Conservation (phyloP, 768 basidiomycete species). For the Termitomyces sp. region DNA sequence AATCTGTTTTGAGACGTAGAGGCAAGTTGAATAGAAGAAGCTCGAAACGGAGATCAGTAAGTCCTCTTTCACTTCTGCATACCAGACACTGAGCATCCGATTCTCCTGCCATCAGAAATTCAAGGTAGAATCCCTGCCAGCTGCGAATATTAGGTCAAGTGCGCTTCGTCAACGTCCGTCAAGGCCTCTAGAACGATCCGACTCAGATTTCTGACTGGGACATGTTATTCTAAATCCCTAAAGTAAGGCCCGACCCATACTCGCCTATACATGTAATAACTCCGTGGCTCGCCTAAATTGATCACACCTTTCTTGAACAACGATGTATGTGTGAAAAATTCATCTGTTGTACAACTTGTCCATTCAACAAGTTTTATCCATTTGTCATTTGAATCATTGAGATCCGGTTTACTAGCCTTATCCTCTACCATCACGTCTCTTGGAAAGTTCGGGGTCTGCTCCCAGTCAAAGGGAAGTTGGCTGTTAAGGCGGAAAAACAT, state of each 20-base stretch:
- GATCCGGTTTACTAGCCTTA: neutral
- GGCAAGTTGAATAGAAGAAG: constrained; percentile 20
- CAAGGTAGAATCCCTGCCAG: constrained; percentile 25
- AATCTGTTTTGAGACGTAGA: constrained; percentile 15
- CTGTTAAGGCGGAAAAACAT: constrained; percentile 32
- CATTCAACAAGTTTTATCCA: neutral
- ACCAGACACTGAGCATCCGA: neutral
- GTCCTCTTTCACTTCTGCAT: neutral
- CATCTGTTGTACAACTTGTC: neutral
- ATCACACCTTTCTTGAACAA: neutral
- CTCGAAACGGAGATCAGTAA: constrained; percentile 18
- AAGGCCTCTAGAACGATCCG: constrained; percentile 26
- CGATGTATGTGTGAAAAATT: neutral
- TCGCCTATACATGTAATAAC: neutral
- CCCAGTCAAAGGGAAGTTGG: constrained; percentile 42
- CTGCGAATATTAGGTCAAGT: constrained; percentile 21
- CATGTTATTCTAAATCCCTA: neutral
- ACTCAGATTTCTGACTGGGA: constrained; percentile 17
- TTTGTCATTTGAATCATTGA: neutral
- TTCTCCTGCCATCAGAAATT: constrained; percentile 13
- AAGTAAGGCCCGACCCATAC: neutral
- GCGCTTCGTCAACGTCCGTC: constrained; percentile 43
- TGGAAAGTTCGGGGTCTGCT: constrained; percentile 36
- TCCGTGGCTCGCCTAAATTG: neutral
- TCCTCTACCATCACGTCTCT: constrained; percentile 25